Conservation (phyloP, 2,329 filamentous ascomycete genomes). For the Pestalotiopsis fici region DNA sequence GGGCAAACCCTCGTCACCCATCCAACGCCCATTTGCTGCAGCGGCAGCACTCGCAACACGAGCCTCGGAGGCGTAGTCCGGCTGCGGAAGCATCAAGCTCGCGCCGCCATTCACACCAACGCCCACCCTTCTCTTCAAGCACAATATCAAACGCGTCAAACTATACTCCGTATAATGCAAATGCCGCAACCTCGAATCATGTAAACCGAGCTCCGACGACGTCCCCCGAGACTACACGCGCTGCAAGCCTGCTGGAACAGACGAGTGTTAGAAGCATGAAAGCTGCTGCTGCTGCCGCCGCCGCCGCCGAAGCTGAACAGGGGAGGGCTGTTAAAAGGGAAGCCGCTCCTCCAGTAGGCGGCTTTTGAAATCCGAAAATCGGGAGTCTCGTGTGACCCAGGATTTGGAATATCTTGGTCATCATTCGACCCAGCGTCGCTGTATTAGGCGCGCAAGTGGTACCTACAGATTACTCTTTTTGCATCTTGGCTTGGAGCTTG, state of each 20-base stretch:
- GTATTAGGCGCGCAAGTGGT: not conserved
- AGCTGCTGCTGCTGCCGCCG: constrained; percentile 18
- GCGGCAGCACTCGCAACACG: constrained; percentile 39
- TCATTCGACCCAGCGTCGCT: not conserved
- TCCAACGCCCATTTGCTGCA: constrained; percentile 52
- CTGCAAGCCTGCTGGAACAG: constrained; percentile 31
- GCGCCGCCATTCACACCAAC: constrained; percentile 39
- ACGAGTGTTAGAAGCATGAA: constrained; percentile 29
- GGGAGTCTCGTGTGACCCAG: not conserved
- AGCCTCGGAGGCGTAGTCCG: constrained; percentile 20
- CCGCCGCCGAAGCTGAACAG: constrained; percentile 13
- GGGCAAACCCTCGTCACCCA: constrained; percentile 87
- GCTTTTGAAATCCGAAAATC: constrained; percentile 16
- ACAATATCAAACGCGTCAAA: constrained; percentile 23
- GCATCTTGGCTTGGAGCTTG: not conserved
- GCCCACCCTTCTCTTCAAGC: constrained; percentile 33
- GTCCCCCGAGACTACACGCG: constrained; percentile 46
- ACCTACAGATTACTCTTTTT: too few relatives aligned
- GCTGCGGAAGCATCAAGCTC: constrained; percentile 34
- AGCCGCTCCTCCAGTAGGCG: constrained; percentile 28
- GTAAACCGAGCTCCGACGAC: constrained; percentile 31
- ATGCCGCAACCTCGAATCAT: constrained; percentile 23
- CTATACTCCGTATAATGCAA: constrained; percentile 22
- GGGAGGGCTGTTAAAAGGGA: constrained; percentile 29
- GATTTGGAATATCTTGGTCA: not conserved